Evolutionary conservation across 2,329 filamentous ascomycete genomes (phyloP).

Genomic region (Acarospora socialis): DNA sequence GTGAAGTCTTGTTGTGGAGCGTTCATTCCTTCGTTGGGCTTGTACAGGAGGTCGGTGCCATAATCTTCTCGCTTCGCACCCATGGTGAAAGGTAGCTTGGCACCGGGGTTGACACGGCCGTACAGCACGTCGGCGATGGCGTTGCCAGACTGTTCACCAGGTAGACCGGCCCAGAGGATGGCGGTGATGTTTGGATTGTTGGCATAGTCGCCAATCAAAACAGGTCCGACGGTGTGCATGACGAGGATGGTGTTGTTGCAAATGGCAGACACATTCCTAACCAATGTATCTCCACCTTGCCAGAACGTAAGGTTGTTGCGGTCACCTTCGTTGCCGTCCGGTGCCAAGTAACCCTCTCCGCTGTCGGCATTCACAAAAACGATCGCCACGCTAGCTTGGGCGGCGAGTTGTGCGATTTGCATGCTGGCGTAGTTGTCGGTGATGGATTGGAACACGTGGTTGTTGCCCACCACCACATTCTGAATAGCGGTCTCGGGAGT

Average conservation of each 20-base stretch:
- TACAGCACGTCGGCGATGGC: constrained; percentile 61
- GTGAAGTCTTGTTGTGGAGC: constrained; percentile 46
- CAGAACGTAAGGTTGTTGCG: constrained; percentile 87
- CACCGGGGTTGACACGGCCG: constrained; percentile 48
- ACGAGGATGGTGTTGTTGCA: constrained; percentile 87
- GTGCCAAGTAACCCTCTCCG: constrained; percentile 73
- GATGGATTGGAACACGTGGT: constrained; percentile 48
- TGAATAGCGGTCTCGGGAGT: constrained; percentile 51
- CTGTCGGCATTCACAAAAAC: constrained; percentile 83
- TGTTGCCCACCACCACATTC: constrained; percentile 48
- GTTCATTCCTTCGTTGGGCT: constrained; percentile 40
- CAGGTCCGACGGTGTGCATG: constrained; percentile 71
- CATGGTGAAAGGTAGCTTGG: constrained; percentile 48
- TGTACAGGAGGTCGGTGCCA: constrained; percentile 41
- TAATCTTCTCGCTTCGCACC: constrained; percentile 39
- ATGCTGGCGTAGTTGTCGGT: constrained; percentile 42
- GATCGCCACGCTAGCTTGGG: constrained; percentile 44
- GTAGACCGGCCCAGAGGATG: constrained; percentile 61
- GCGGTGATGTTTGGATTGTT: constrained; percentile 55
- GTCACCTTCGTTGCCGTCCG: constrained; percentile 76
- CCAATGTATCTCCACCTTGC: constrained; percentile 64
- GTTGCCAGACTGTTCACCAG: constrained; percentile 63
- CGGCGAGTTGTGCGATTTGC: constrained; percentile 36
- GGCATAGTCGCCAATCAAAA: constrained; percentile 52
- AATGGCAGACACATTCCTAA: constrained; percentile 61